These are phyloP conservation scores for Phaeomoniella chlamydospora DNA, from an alignment of 2,329 filamentous ascomycete species.

Conservation along the genomic window DNA sequence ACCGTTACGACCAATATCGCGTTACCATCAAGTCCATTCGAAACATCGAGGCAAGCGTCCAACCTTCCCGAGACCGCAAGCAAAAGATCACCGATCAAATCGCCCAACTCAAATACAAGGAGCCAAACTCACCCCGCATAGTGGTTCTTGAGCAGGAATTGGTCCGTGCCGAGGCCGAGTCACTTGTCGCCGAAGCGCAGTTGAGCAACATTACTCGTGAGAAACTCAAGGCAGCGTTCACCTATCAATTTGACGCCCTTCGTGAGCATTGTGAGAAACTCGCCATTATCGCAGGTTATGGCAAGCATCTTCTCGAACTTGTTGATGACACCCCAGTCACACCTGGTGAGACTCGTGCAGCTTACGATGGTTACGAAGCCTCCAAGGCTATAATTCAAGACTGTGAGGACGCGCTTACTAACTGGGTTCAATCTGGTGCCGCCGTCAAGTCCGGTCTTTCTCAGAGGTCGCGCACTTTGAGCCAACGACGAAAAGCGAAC, in stretches of 20 bases:
- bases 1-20: constrained; percentile 97
- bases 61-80: constrained; percentile 97
- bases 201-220: constrained; percentile 98
- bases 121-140: constrained; percentile 94
- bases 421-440: constrained; percentile 88
- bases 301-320: constrained; percentile 94
- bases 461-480: constrained; percentile 72
- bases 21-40: constrained; percentile 98
- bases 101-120: constrained; percentile 98
- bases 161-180: constrained; percentile 94
- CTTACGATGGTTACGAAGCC: constrained; percentile 95
- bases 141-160: constrained; percentile 97
- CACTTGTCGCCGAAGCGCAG: constrained; percentile 95
- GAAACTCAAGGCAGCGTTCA: constrained; percentile 97
- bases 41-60: constrained; percentile 96
- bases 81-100: constrained; percentile 99
- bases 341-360: constrained; percentile 85
- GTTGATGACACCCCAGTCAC: constrained; percentile 95
- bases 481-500: constrained; percentile 66
- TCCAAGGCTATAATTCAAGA: constrained; percentile 99
- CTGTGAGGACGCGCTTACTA: constrained; percentile 91
- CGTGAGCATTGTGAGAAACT: constrained; percentile 97
- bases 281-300: constrained; percentile 92
- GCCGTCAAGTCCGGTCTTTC: constrained; percentile 79
- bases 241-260: constrained; percentile 94